A percentile compares a stretch with the other conserved stretches of the same genome.
These are phyloP conservation scores for Inonotus obliquus DNA, from an alignment of 1,284 basidiomycete species.

Conservation along the genomic window DNA sequence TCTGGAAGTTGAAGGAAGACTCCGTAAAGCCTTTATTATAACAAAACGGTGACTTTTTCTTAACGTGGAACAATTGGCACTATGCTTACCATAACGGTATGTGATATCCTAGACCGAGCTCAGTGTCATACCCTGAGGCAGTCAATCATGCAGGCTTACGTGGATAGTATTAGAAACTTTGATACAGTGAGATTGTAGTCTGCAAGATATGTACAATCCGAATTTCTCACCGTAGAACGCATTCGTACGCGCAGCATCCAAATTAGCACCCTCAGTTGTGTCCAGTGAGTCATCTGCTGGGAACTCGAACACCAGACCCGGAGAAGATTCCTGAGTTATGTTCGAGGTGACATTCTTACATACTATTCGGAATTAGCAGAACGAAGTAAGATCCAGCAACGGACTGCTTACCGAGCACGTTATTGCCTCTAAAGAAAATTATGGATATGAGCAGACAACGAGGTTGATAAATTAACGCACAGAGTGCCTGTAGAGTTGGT, in stretches of 20 bases:
- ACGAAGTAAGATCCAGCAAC: too few species aligned
- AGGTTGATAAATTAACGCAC: not conserved
- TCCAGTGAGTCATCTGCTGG: conserved; percentile 25
- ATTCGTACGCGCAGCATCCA: conserved; percentile 45
- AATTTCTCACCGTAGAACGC: conserved; percentile 37
- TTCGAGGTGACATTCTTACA: conserved; percentile 32
- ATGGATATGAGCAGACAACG: not conserved
- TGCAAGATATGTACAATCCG: not conserved
- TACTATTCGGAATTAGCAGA: conserved; percentile 18
- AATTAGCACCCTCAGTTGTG: conserved; percentile 33
- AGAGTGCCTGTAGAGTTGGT: conserved; percentile 29
- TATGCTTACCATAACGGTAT: conserved; percentile 29
- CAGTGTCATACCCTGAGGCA: not conserved
- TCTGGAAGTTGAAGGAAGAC: conserved; percentile 43
- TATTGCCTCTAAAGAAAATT: not conserved
- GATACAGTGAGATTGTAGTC: not conserved
- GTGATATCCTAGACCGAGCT: conserved; percentile 42
- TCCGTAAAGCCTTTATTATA: conserved; percentile 28
- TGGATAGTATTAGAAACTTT: conserved; percentile 2
- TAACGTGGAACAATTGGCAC: not conserved
- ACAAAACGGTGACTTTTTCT: not conserved
- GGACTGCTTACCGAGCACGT: not conserved
- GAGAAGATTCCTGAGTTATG: conserved; percentile 29
- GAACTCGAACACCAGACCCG: conserved; percentile 37
- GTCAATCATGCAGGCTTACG: not conserved